Base-by-base conservation (phyloP, 306 rosid genomes). In the Fragaria vesca region DNA sequence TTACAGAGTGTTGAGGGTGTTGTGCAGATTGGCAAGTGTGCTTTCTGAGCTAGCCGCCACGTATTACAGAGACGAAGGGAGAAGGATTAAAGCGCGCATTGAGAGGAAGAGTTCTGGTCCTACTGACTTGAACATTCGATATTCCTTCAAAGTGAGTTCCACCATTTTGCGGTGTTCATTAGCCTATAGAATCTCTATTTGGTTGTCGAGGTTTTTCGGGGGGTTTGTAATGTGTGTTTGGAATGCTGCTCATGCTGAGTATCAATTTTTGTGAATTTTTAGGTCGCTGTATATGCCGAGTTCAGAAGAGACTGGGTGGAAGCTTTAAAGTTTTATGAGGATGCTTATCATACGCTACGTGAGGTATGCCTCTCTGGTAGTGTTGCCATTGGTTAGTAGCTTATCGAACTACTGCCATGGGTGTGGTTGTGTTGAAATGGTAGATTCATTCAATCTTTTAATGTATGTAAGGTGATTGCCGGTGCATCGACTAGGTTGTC, bases 281-380 rank as follows among this genome's bases (percentile, higher is more conserved):
- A 95, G 99, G 96, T 90, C 84, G 97, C 99, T 69, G 97, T 95
- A 72, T 93, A 87, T 90, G 99, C 98, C 51, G 99, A 95, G 82
- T 95, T 95, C 79, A 91, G 90, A 74, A 81, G 93, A 71, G 99
- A 93, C 80, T 95, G 99, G 99, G 82, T 70, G 72, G 99, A 95
- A 84, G 99, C 99, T 18, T 76, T 93, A 67, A 85, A 87, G 80
- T 93, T 84, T 86, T 95, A 95, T 73, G 97, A 95, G 86, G 99
- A 93, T 81, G 97, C 97, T 34, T 95, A 95, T 83, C 91, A 91
- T 78, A 87, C 86, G 18, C 82, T 93, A 66, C 90, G 96, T 71
- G 97, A 95, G 97, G 99, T 95, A 79, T 52, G 69, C 76, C 67
- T 28, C 67, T 28, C 69, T 65, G 10, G 9, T 13, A 6, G 12